Evolutionary conservation across 257 asterid genomes (phyloP).

Genomic region (Hygrophila difformis): DNA sequence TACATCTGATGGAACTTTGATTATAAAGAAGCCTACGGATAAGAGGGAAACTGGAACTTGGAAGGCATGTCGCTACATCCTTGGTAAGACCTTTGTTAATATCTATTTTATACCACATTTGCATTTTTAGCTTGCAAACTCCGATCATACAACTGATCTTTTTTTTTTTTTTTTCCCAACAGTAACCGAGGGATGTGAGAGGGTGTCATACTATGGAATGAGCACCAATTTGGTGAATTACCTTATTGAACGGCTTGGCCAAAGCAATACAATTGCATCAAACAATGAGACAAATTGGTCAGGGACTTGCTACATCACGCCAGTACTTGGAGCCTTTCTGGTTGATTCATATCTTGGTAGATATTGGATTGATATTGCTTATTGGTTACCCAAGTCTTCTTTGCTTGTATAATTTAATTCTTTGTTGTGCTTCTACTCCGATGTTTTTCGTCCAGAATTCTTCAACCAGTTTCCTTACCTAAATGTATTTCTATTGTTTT

Average conservation of each 20-base stretch:
- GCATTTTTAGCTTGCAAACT: neutral
- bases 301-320: constrained; percentile 52
- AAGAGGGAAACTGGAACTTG: constrained; percentile 41
- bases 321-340: constrained; percentile 52
- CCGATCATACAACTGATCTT: neutral
- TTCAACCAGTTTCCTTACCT: no score
- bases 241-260: constrained; percentile 26
- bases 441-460: no score
- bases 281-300: constrained; percentile 42
- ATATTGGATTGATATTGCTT: no score
- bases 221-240: constrained; percentile 44
- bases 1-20: constrained; percentile 45
- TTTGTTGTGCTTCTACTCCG: no score
- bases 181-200: constrained; percentile 46
- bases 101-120: neutral
- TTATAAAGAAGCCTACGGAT: constrained; percentile 29
- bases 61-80: constrained; percentile 49
- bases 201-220: constrained; percentile 57
- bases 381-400: no score
- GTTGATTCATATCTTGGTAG: constrained; percentile 60
- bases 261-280: constrained; percentile 26
- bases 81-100: constrained; percentile 19
- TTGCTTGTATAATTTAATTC: no score
- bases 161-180: neutral
- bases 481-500: no score